These are phyloP conservation scores for Pichia cabralensis DNA, from an alignment of 805 yeast genomes.

Conservation along the genomic window DNA sequence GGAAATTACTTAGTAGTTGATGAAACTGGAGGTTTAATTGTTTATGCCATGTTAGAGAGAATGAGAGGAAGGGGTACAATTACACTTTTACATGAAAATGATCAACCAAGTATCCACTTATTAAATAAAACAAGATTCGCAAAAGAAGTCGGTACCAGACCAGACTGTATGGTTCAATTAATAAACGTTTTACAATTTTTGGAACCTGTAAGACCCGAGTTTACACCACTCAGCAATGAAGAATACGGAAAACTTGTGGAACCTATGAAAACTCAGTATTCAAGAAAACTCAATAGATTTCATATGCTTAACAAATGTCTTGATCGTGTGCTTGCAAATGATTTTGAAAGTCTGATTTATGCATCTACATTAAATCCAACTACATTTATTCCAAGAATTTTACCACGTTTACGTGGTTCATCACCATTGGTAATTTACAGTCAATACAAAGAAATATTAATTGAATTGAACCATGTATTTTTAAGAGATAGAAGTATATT, in stretches of 20 bases:
- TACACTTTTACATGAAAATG: conserved; percentile 79
- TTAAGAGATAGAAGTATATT: conserved; percentile 58
- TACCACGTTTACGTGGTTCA: conserved; percentile 70
- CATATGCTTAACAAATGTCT: conserved; percentile 39
- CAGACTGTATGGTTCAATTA: conserved; percentile 31
- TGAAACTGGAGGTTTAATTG: conserved; percentile 89
- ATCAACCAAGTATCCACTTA: conserved; percentile 75
- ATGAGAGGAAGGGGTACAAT: conserved; percentile 72
- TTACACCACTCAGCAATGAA: conserved; percentile 36
- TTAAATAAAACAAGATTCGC: conserved; percentile 58
- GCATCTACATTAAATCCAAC: conserved; percentile 67
- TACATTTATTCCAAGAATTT: conserved; percentile 48
- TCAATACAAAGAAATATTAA: conserved; percentile 70
- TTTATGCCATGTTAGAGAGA: conserved; percentile 80
- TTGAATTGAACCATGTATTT: conserved; percentile 64
- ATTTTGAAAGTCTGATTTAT: conserved; percentile 67
- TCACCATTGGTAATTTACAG: conserved; percentile 78
- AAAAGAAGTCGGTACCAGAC: conserved; percentile 31
- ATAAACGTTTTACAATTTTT: conserved; percentile 72
- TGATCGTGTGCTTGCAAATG: conserved; percentile 37
- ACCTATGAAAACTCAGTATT: conserved; percentile 54
- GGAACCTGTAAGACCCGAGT: conserved; percentile 56
- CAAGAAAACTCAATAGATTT: conserved; percentile 52
- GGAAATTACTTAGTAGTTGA: conserved; percentile 84
- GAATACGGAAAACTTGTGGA: conserved; percentile 48